Evolutionary conservation across 139 green algal genomes (phyloP).

Genomic region (Chlorella sp.): DNA sequence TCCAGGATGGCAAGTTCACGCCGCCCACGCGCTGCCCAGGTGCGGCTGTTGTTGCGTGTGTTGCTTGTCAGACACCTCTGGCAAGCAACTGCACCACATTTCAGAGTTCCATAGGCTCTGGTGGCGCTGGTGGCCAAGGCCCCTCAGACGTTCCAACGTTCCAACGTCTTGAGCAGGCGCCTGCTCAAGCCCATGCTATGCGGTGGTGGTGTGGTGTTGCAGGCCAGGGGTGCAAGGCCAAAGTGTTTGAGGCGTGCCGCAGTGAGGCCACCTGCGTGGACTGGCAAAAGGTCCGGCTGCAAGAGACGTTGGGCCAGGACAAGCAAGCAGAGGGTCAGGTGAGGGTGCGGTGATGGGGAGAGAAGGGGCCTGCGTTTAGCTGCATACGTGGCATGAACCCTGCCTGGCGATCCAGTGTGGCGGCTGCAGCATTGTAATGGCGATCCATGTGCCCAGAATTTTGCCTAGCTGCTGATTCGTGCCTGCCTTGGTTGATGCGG

Average conservation of each 20-base stretch:
- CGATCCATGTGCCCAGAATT: too few relatives aligned
- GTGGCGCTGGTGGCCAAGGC: not conserved
- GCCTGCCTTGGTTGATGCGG: too few relatives aligned
- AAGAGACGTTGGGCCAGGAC: constrained; percentile 38
- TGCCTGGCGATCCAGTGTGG: too few relatives aligned
- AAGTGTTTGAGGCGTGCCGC: constrained; percentile 52
- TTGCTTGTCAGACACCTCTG: not conserved
- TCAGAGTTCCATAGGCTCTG: not conserved
- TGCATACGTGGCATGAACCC: too few relatives aligned
- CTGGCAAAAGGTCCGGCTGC: constrained; percentile 78
- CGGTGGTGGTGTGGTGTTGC: not conserved
- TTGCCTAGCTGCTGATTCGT: too few relatives aligned
- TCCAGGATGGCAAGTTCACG: constrained; percentile 49
- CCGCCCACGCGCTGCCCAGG: constrained; percentile 51
- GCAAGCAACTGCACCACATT: not conserved
- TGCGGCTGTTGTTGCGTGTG: constrained; percentile 4
- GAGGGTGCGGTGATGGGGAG: not conserved
- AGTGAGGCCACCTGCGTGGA: constrained; percentile 49
- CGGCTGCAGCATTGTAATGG: not conserved
- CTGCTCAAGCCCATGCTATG: not conserved
- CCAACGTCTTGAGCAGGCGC: not conserved
- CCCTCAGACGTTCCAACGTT: not conserved
- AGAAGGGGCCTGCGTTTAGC: too few relatives aligned
- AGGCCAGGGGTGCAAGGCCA: constrained; percentile 50
- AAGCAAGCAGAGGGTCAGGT: constrained; percentile 29